Base-by-base conservation (phyloP, 192 early-diverging fungal genomes). In the Backusella tarrabulga region DNA sequence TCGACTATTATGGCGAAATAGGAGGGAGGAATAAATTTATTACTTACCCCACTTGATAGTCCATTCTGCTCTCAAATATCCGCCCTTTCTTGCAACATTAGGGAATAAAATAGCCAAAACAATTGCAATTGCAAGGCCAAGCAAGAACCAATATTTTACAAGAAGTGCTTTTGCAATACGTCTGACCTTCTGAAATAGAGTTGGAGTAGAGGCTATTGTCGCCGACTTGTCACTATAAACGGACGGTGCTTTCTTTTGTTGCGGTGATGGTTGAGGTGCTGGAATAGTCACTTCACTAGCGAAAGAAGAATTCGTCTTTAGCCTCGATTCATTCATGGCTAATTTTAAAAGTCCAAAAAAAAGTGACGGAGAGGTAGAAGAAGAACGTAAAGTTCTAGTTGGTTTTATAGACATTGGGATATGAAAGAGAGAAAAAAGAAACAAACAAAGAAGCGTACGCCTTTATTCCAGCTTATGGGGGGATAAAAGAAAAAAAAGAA, bases 61-160 rank as follows among this genome's bases (percentile, higher is more conserved):
- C 82, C 89, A 92, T 77, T 93, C 90, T 15, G 88, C 78, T 19
- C 75, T 81, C 44, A 87, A 72, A 52, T 85, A 81, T 23, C 87
- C 87, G 17, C 80, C 81, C 41, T 84, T 88, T 72, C 85, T 89
- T 21, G 88, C 92, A 42, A 91, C 83, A 15, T 41, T 74, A 36
- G 92, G 92, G 36, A 85, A 90, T 34, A 83, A 76, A n/a, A 86
- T 85, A 5, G 91, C 91, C 11, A 93, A 76, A n/a, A 82, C 82
- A 73, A 93, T 92, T 23, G 82, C 90, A 9, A 89, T 2, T 19
- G 80, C 81, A n/a, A 93, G 87, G 8, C 92, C 92, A 76, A 91
- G 72, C 15, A 87, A 68, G 75, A 92, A 92, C 91, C 91, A 79
- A 68, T 79, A 79, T 71, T 79, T 79, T 32, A n/a, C 32, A 17